Evolutionary conservation across 2,329 filamentous ascomycete genomes (phyloP).

Genomic region (Shiraia sp.): DNA sequence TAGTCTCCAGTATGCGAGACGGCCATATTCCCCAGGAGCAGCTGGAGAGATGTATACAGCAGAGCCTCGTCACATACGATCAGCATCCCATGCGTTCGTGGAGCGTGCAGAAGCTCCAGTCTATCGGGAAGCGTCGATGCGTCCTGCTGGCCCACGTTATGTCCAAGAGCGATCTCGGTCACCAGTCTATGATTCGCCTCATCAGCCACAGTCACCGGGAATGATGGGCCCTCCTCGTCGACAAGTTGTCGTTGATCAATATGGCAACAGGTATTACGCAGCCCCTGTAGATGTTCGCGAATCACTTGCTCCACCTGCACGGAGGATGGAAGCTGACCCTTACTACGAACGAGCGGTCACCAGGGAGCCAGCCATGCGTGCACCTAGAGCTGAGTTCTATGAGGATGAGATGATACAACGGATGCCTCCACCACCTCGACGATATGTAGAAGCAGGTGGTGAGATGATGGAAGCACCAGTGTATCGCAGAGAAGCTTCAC

Average conservation of each 20-base stretch:
- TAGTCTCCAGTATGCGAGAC: slow-evolving; percentile 52
- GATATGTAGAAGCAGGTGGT: slow-evolving; percentile 64
- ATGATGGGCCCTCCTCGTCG: slow-evolving; percentile 56
- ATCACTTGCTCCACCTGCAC: slow-evolving; percentile 56
- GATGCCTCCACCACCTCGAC: slow-evolving; percentile 53
- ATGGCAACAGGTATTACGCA: slow-evolving; percentile 77
- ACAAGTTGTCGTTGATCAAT: slow-evolving; percentile 79
- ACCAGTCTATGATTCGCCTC: slow-evolving; percentile 45
- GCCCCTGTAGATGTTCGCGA: slow-evolving; percentile 55
- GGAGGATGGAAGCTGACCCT: slow-evolving; percentile 57
- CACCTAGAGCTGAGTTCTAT: slow-evolving; percentile 56
- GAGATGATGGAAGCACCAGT: slow-evolving; percentile 57
- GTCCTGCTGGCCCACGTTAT: slow-evolving; percentile 44
- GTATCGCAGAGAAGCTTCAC: slow-evolving; percentile 63
- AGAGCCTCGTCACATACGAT: slow-evolving; percentile 43
- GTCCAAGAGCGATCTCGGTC: slow-evolving; percentile 49
- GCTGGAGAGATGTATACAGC: slow-evolving; percentile 45
- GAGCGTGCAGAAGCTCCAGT: slow-evolving; percentile 44
- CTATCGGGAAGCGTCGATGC: slow-evolving; percentile 45
- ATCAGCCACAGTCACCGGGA: slow-evolving; percentile 42
- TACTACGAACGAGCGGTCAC: slow-evolving; percentile 68
- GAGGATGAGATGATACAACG: slow-evolving; percentile 42
- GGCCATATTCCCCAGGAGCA: slow-evolving; percentile 46
- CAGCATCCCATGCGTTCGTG: slow-evolving; percentile 48
- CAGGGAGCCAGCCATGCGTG: slow-evolving; percentile 56